Evolutionary conservation across 495 filamentous ascomycete genomes (phyloP).

Genomic region (Arthonia radiata): DNA sequence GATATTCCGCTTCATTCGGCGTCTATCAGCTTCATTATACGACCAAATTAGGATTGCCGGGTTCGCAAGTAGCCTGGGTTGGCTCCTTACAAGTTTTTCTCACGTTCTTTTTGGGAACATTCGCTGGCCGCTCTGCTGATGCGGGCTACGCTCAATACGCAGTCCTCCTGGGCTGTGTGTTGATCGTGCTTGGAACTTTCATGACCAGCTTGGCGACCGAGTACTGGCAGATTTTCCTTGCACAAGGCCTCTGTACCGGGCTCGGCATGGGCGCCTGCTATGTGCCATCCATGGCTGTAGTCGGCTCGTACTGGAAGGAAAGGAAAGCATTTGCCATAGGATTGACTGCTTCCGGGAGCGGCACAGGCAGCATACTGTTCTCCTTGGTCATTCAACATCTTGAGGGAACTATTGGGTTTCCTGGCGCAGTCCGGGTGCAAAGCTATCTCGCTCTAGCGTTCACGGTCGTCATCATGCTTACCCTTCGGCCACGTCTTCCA

Average conservation of each 20-base stretch:
- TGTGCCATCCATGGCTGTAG: slow-evolving; percentile 17
- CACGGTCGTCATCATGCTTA: slow-evolving; percentile 24
- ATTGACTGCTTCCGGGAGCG: slow-evolving; percentile 18
- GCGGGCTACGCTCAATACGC: slow-evolving; percentile 34
- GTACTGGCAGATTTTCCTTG: slow-evolving; percentile 18
- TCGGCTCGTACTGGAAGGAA: slow-evolving; percentile 19
- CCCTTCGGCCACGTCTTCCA: slow-evolving; percentile 36
- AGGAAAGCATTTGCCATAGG: slow-evolving; percentile 22
- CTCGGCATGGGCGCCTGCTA: slow-evolving; percentile 18
- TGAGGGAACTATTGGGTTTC: slow-evolving; percentile 45
- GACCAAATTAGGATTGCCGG: slow-evolving; percentile 15
- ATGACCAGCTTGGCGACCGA: slow-evolving; percentile 18
- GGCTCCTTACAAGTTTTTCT: slow-evolving; percentile 30
- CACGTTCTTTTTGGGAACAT: slow-evolving; percentile 24
- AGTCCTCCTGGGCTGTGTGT: slow-evolving; percentile 11
- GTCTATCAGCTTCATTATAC: slow-evolving; percentile 64
- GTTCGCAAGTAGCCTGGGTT: slow-evolving; percentile 33
- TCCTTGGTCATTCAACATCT: slow-evolving; percentile 46
- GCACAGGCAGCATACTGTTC: slow-evolving; percentile 28
- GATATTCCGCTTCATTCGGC: slow-evolving; percentile 52
- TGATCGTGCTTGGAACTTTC: slow-evolving; percentile 23
- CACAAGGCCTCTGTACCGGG: slow-evolving; percentile 19
- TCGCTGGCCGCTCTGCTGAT: slow-evolving; percentile 31
- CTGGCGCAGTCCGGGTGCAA: too few relatives aligned
- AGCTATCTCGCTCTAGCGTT: too few relatives aligned